A percentile compares a stretch with the other conserved stretches of the same genome.
Evolutionary conservation across 2,329 filamentous ascomycete genomes (phyloP).

Genomic region (Penicillium occitanis): DNA sequence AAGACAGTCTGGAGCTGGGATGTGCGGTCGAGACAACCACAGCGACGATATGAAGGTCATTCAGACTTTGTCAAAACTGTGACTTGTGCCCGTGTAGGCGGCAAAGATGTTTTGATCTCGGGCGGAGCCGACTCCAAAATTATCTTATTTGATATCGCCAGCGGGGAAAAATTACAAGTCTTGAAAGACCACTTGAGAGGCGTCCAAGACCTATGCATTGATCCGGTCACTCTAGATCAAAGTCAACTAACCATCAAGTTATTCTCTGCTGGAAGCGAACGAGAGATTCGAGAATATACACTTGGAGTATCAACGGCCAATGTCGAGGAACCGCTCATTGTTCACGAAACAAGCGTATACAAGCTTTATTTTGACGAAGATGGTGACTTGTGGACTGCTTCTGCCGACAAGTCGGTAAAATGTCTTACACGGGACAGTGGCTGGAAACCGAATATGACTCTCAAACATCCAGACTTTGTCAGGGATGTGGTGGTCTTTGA

Average conservation of each 20-base stretch:
- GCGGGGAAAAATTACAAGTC: constrained; percentile 68
- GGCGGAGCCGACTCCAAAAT: constrained; percentile 78
- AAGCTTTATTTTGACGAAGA: constrained; percentile 70
- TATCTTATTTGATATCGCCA: constrained; percentile 75
- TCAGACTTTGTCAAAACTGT: constrained; percentile 89
- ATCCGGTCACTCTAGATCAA: constrained; percentile 59
- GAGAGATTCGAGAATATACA: constrained; percentile 69
- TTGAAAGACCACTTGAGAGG: constrained; percentile 77
- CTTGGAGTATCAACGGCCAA: constrained; percentile 31
- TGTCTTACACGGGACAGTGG: constrained; percentile 68
- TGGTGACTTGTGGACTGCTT: constrained; percentile 86
- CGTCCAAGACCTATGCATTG: constrained; percentile 74
- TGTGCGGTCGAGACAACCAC: constrained; percentile 55
- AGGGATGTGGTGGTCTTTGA: constrained; percentile 71
- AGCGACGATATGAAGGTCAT: constrained; percentile 71
- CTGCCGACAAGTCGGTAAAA: constrained; percentile 83
- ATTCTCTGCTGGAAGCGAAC: constrained; percentile 78
- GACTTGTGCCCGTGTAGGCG: constrained; percentile 60
- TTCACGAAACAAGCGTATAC: constrained; percentile 91
- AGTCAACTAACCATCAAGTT: constrained; percentile 52
- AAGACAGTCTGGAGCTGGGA: constrained; percentile 88
- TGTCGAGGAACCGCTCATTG: constrained; percentile 65
- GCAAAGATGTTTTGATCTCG: constrained; percentile 65
- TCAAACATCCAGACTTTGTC: constrained; percentile 86
- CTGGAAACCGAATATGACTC: constrained; percentile 70